Conservation (phyloP, 345 rosid species). For the Syzygium jambos region DNA sequence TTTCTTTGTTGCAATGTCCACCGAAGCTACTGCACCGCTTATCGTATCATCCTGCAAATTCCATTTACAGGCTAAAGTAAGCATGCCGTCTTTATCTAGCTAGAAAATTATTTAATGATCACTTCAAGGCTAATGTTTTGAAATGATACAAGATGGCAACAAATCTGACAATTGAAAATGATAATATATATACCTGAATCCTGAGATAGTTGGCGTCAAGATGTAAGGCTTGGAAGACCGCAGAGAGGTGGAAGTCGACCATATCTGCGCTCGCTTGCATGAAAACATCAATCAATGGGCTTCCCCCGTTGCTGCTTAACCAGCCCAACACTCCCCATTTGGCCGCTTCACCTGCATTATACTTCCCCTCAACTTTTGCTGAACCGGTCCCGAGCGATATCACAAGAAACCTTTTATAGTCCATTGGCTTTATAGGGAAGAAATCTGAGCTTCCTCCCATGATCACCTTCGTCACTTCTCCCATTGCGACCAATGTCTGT, state of each 20-base stretch:
- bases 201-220: neutral
- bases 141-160: neutral
- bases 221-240: slow-evolving; percentile 21
- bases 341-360: slow-evolving; percentile 19
- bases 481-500: slow-evolving; percentile 41
- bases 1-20: slow-evolving; percentile 46
- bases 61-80: neutral
- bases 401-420: slow-evolving; percentile 21
- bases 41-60: slow-evolving; percentile 34
- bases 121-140: neutral
- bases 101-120: neutral
- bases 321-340: slow-evolving; percentile 38
- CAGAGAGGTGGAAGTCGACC: slow-evolving; percentile 35
- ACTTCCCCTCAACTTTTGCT: slow-evolving; percentile 17
- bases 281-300: slow-evolving; percentile 28
- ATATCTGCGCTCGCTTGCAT: slow-evolving; percentile 35
- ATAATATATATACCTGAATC: slow-evolving; percentile 22
- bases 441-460: slow-evolving; percentile 7
- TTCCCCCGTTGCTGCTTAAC: slow-evolving; percentile 12
- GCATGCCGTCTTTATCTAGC: neutral
- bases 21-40: slow-evolving; percentile 24
- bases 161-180: neutral
- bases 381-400: slow-evolving; percentile 35
- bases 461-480: slow-evolving; percentile 42
- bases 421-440: slow-evolving; percentile 20